Evolutionary conservation across 2,329 filamentous ascomycete species (phyloP), one percentile per base, ranked within the genome.

Genomic region (Ambrosiella cleistominuta): DNA sequence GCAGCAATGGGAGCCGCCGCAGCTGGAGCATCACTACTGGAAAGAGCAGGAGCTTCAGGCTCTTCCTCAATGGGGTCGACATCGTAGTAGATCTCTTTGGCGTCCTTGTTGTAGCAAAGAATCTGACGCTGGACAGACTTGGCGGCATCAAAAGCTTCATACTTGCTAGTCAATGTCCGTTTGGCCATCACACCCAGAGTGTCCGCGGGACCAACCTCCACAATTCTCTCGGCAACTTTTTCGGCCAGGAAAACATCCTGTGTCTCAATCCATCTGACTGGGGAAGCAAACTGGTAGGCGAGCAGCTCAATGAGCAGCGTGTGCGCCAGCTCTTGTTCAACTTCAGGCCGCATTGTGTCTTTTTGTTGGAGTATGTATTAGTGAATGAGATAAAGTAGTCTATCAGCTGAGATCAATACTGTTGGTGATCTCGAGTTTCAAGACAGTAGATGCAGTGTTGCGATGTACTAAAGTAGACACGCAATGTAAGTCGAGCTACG

Each of bases 1-100:
- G 80, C 71, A 9, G 79, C 72, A 12, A 80, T 72, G 11, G 81
- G 72, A 9, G 81, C 74, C 36, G 77, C 74, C 37, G 79, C 72
- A 38, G 81, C 70, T 35, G 79, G 71, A 44, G 76, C 67, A 5
- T 76, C 66, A 54, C 77, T 68, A 42, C 76, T 67, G 57, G 78
- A 69, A 62, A 72, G 68, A 27, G 76, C 72, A 11, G 75, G 70
- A 1, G 83, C 74, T 66, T 85, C 85, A 52, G 85, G 79, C 71
- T 97, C 93, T 60, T 98, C 93, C 67, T 94, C 88, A 37, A 95
- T 76, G 0, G 93, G 93, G 67, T 98, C 93, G 50, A 95, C 90
- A 68, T 96, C 91, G 72, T 98, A 98, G 77, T 98, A 98, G 64
- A 98, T 98, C 71, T 98, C 93, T 71, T 96, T 97, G 59, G 89